Conservation (phyloP, 495 filamentous ascomycete genomes). For the Tuber umbilicatum region DNA sequence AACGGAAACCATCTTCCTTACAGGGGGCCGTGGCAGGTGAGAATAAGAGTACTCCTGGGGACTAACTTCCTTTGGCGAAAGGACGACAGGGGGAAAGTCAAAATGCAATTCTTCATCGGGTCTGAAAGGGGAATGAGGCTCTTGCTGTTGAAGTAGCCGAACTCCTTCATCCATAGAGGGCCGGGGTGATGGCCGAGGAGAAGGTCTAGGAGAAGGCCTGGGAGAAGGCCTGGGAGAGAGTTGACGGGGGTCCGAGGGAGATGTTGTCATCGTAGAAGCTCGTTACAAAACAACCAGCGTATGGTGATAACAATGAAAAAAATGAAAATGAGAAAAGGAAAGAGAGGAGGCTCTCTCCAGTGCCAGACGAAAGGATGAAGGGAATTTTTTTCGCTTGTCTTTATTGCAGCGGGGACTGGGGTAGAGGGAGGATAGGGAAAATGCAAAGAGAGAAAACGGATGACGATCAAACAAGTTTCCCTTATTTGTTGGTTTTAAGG, state of each 20-base stretch:
- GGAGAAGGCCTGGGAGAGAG: neutral
- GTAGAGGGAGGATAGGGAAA: conserved; percentile 14
- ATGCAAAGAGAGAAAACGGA: conserved; percentile 23
- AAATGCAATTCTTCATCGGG: conserved; percentile 34
- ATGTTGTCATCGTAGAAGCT: neutral
- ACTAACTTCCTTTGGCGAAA: conserved; percentile 16
- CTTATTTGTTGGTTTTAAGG: conserved; percentile 3
- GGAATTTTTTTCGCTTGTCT: neutral
- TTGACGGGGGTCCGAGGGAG: neutral
- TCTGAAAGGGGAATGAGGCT: conserved; percentile 37
- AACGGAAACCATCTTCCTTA: conserved; percentile 37
- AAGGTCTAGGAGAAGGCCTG: conserved; percentile 7
- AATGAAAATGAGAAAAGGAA: too few relatives aligned
- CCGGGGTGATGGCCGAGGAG: conserved; percentile 31
- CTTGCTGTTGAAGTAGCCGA: conserved; percentile 28
- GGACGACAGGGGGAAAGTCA: conserved; percentile 32
- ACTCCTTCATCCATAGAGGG: conserved; percentile 34
- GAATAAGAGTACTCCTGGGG: conserved; percentile 27
- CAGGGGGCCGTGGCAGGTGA: conserved; percentile 26
- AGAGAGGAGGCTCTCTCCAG: conserved; percentile 30
- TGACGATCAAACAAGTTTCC: neutral
- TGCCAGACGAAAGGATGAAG: conserved; percentile 7
- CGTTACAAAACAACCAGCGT: neutral
- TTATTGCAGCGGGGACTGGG: conserved; percentile 8
- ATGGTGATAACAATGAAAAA: conserved; percentile 31